These are phyloP conservation scores for Pythium angustatum DNA, from an alignment of 352 stramenopile genomes.

Conservation along the genomic window DNA sequence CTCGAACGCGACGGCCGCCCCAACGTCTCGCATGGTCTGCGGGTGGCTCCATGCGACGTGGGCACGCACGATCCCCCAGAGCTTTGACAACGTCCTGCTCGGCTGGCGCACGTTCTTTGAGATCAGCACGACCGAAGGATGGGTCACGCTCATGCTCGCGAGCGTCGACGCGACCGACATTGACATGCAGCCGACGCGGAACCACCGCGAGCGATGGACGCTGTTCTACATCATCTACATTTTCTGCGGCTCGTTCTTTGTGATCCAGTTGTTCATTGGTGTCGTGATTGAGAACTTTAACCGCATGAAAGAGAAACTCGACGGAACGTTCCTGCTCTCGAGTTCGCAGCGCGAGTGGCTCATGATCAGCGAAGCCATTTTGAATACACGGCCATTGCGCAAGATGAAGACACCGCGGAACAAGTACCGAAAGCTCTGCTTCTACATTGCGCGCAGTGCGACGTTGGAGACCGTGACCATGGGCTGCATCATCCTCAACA, in stretches of 20 bases:
- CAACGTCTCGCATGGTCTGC: conserved; percentile 50
- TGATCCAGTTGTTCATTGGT: conserved; percentile 92
- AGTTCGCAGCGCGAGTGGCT: conserved; percentile 75
- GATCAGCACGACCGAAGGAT: conserved; percentile 90
- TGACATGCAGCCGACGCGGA: conserved; percentile 86
- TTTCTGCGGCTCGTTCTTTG: conserved; percentile 86
- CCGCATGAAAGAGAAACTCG: conserved; percentile 63
- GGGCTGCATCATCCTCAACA: conserved; percentile 87
- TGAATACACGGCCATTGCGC: conserved; percentile 41
- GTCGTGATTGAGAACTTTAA: conserved; percentile 93
- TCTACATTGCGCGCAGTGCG: conserved; percentile 42
- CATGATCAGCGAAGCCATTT: conserved; percentile 52
- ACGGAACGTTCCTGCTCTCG: conserved; percentile 70
- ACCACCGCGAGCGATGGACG: conserved; percentile 69
- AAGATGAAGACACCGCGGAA: conserved; percentile 50
- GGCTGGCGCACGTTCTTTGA: conserved; percentile 81
- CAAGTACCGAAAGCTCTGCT: conserved; percentile 38
- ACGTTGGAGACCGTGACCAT: conserved; percentile 79
- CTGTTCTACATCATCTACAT: conserved; percentile 91
- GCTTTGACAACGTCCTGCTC: conserved; percentile 77
- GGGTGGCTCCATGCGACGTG: conserved; percentile 41
- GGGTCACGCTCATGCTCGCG: conserved; percentile 86
- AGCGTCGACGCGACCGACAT: conserved; percentile 80
- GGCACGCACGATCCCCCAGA: conserved; percentile 56
- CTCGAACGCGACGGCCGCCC: background rate